Conservation (phyloP, 495 filamentous ascomycete genomes). For the Astrocystis sublimbata region DNA sequence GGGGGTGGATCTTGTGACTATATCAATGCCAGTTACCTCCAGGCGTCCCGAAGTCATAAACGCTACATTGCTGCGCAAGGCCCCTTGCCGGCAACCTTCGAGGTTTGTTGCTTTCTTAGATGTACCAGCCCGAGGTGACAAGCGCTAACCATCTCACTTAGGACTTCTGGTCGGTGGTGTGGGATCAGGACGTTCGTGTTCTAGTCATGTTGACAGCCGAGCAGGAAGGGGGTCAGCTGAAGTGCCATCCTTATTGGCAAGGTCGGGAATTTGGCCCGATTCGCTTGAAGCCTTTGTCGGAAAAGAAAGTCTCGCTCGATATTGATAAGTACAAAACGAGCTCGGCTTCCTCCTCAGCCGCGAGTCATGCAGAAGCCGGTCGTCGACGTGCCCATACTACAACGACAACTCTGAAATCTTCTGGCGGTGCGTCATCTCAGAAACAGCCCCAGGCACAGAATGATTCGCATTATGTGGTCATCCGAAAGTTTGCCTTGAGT, state of each 20-base stretch:
- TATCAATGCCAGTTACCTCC: constrained; percentile 89
- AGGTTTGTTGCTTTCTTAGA: constrained; percentile 57
- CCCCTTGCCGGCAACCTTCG: constrained; percentile 88
- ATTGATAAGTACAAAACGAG: constrained; percentile 50
- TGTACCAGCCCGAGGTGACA: background rate
- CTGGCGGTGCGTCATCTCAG: background rate
- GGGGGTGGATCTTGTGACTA: constrained; percentile 83
- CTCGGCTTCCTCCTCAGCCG: constrained; percentile 26
- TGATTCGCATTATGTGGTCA: constrained; percentile 74
- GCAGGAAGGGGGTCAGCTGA: constrained; percentile 87
- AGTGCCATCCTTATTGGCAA: constrained; percentile 92
- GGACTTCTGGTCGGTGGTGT: constrained; percentile 98
- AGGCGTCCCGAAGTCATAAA: constrained; percentile 75
- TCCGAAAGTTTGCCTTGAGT: constrained; percentile 83
- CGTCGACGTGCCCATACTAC: constrained; percentile 32
- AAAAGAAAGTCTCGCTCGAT: constrained; percentile 77
- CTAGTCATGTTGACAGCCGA: constrained; percentile 98
- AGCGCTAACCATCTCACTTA: constrained; percentile 49
- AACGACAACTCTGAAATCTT: constrained; percentile 22
- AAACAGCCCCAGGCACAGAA: constrained; percentile 24
- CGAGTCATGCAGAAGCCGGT: constrained; percentile 26
- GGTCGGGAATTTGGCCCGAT: constrained; percentile 78
- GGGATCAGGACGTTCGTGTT: constrained; percentile 93
- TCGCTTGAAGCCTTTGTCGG: constrained; percentile 72
- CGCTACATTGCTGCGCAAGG: constrained; percentile 95